These are phyloP conservation scores for Monotropa hypopitys DNA, from an alignment of 179 eudicot genomes.

Conservation along the genomic window DNA sequence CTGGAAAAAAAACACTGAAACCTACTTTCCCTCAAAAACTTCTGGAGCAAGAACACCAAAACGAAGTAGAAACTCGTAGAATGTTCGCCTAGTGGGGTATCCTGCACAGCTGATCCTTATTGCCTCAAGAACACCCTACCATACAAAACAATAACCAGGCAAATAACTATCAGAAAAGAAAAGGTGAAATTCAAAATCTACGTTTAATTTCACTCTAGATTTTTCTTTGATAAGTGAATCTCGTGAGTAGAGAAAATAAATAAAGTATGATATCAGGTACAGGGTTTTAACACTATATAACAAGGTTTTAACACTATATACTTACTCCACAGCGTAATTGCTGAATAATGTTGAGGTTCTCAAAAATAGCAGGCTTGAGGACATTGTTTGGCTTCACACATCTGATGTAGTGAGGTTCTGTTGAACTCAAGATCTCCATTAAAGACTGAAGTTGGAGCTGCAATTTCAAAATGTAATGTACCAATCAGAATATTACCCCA, in stretches of 20 bases:
- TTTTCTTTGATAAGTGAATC: not conserved
- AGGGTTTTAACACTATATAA: too few relatives aligned
- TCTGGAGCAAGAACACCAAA: conserved; percentile 80
- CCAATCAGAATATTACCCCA: conserved; percentile 8
- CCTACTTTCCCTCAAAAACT: conserved; percentile 61
- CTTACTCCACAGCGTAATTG: conserved; percentile 99
- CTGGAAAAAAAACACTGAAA: too few relatives aligned
- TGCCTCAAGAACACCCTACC: conserved; percentile 97
- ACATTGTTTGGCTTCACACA: conserved; percentile 93
- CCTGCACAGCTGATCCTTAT: conserved; percentile 97
- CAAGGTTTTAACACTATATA: too few relatives aligned
- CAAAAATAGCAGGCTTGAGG: conserved; percentile 86
- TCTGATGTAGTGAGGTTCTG: conserved; percentile 96
- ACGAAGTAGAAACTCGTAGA: conserved; percentile 69
- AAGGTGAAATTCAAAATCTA: not conserved
- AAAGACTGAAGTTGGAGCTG: conserved; percentile 85
- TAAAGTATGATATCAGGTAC: conserved; percentile 1
- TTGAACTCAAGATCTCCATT: conserved; percentile 88
- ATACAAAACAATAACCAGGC: conserved; percentile 10
- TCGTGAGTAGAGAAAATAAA: not conserved
- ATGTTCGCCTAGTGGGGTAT: conserved; percentile 79
- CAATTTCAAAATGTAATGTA: conserved; percentile 13
- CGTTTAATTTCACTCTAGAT: not conserved
- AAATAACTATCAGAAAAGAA: not conserved
- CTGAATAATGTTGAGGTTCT: conserved; percentile 80